Evolutionary conservation across 169 alveolate species (phyloP).

Genomic region (Ichthyophthirius multifiliis): DNA sequence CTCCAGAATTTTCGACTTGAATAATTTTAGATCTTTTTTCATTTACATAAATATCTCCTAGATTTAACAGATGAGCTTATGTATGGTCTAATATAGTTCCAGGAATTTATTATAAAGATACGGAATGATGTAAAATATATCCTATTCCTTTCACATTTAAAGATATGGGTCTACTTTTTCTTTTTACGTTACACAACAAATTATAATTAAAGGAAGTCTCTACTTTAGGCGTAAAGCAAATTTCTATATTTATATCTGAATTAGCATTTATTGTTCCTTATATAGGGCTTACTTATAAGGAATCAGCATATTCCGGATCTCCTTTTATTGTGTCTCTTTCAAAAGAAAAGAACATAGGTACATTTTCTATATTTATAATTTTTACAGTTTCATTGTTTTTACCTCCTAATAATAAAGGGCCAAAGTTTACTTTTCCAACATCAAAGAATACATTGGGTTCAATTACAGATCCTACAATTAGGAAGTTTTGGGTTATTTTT

Average conservation of each 20-base stretch:
- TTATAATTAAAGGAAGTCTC: conserved; percentile 88
- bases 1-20: conserved; percentile 81
- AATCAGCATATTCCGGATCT: conserved; percentile 80
- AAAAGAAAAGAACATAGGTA: conserved; percentile 89
- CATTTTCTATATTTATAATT: conserved; percentile 87
- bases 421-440: conserved; percentile 89
- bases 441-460: conserved; percentile 93
- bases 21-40: conserved; percentile 83
- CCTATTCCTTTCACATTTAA: conserved; percentile 93
- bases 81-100: conserved; percentile 48
- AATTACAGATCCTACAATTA: conserved; percentile 88
- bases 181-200: conserved; percentile 86
- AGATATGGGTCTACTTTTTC: conserved; percentile 87
- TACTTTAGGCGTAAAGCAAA: conserved; percentile 83
- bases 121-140: conserved; percentile 76
- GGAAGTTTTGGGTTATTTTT: conserved; percentile 84
- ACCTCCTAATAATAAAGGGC: conserved; percentile 91
- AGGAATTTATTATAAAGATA: conserved; percentile 65
- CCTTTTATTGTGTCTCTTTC: conserved; percentile 81
- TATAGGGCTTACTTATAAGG: conserved; percentile 76
- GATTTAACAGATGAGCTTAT: conserved; percentile 69
- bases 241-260: conserved; percentile 76
- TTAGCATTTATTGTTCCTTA: conserved; percentile 82
- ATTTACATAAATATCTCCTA: conserved; percentile 87
- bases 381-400: conserved; percentile 87